Evolutionary conservation across 2,329 filamentous ascomycete genomes (phyloP).

Genomic region (Chrysosporium keratinophilum): DNA sequence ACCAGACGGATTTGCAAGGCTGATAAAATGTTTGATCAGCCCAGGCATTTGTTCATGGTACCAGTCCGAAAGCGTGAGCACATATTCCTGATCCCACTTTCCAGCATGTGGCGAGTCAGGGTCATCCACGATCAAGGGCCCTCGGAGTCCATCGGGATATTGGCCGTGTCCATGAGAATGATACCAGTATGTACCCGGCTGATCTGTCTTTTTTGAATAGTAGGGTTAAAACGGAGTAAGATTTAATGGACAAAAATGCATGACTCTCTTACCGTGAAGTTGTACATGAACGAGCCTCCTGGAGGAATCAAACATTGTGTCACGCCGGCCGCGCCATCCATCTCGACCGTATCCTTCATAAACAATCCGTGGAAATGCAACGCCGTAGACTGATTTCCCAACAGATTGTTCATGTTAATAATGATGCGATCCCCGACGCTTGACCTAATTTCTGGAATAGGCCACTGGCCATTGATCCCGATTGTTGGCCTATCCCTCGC

Average conservation of each 20-base stretch:
- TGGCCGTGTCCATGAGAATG: slow-evolving; percentile 25
- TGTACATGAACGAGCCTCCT: slow-evolving; percentile 24
- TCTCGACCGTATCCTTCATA: slow-evolving; percentile 45
- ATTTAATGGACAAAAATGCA: background rate
- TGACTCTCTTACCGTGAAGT: slow-evolving; percentile 7
- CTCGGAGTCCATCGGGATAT: slow-evolving; percentile 25
- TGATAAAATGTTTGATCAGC: slow-evolving; percentile 41
- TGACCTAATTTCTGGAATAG: slow-evolving; percentile 11
- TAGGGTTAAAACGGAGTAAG: slow-evolving; percentile 11
- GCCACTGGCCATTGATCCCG: slow-evolving; percentile 13
- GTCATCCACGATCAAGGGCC: slow-evolving; percentile 29
- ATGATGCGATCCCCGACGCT: slow-evolving; percentile 10
- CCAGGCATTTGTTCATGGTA: slow-evolving; percentile 50
- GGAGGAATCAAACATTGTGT: slow-evolving; percentile 32
- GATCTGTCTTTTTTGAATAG: slow-evolving; percentile 17
- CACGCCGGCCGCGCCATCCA: slow-evolving; percentile 20
- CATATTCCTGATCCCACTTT: slow-evolving; percentile 49
- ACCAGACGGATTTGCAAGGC: slow-evolving; percentile 42
- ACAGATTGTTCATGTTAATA: slow-evolving; percentile 9
- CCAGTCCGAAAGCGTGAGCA: slow-evolving; percentile 57
- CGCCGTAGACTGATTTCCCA: slow-evolving; percentile 15
- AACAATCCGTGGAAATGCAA: slow-evolving; percentile 56
- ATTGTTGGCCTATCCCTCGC: slow-evolving; percentile 10
- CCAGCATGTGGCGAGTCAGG: slow-evolving; percentile 44
- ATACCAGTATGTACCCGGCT: slow-evolving; percentile 26